Base-by-base conservation (phyloP, 2,329 filamentous ascomycete genomes). In the Cordyceps cateniannulata region DNA sequence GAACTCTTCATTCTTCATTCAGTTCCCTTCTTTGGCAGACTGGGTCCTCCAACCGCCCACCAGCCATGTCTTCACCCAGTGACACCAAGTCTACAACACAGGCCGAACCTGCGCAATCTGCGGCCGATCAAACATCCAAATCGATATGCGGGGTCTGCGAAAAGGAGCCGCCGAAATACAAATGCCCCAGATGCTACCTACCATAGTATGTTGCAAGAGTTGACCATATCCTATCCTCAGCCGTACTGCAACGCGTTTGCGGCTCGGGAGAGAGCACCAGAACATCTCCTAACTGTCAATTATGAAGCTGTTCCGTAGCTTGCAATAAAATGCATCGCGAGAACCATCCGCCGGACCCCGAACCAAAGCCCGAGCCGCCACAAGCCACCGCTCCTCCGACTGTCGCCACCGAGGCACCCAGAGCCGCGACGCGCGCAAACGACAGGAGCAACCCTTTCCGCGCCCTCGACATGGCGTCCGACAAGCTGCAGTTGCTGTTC, bases 151-250 rank as follows among this genome's bases (percentile, higher is more conserved):
- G 78, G 5, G 74, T 85, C 35, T 88, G 85, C 69, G 69, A 79
- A 29, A 67, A 70, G 38, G 76, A 76, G 5, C 73, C 78, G 22
- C 77, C 76, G 32, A 87, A 85, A 69, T 88, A 88, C 71, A 87
- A 85, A 66, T 88, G 85, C 64, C 76, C 82, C n/a, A 77, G 77
- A 29, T 88, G 85, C 69, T 72, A 77, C 52, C 66, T 82, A 24
- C 79, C 80, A 63, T 87, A 85, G 85, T 87, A 74, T 68, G 83
- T 72, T 24, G 14, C 25, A 25, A 2, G 16, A 45, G 12, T 38
- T 27, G 32, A 20, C n/a, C n/a, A n/a, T n/a, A 3, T 2, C 5
- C 47, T 12, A 29, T 25, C 9, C 22, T 16, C 9, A 2, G 18
- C 4, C 35, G 4, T 25, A 24, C 2, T 20, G 3, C 7, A 6